These are phyloP conservation scores for Megacollybia marginata DNA, from an alignment of 768 basidiomycete genomes.

Conservation along the genomic window DNA sequence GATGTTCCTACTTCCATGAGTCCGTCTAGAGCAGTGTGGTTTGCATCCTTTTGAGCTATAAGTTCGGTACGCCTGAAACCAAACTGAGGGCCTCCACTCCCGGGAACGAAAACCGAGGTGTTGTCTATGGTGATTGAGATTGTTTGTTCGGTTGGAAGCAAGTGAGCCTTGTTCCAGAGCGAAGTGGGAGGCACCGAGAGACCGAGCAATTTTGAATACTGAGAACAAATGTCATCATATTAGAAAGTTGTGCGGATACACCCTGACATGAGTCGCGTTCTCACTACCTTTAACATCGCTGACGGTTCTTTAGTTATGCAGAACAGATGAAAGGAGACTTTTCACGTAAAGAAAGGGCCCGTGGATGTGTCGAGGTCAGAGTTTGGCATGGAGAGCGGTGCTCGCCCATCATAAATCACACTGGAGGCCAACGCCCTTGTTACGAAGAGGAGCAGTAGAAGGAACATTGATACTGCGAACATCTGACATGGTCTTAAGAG, in stretches of 20 bases:
- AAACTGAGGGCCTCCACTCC: slow-evolving; percentile 36
- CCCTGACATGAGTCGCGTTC: slow-evolving; percentile 41
- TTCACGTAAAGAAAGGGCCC: slow-evolving; percentile 49
- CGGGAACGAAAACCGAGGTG: slow-evolving; percentile 48
- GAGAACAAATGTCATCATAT: slow-evolving; percentile 1
- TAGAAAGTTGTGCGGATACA: not conserved
- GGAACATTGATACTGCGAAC: not conserved
- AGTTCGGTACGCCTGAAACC: slow-evolving; percentile 57
- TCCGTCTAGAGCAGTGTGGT: slow-evolving; percentile 27
- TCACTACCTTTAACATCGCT: slow-evolving; percentile 51
- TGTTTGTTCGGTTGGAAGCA: slow-evolving; percentile 36
- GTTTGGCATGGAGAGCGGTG: slow-evolving; percentile 33
- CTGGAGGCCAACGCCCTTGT: slow-evolving; percentile 16
- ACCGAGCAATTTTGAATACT: slow-evolving; percentile 41
- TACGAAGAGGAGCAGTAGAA: slow-evolving; percentile 4
- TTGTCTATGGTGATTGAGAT: slow-evolving; percentile 50
- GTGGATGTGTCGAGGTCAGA: slow-evolving; percentile 36
- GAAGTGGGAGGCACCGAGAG: slow-evolving; percentile 34
- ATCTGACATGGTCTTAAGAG: not conserved
- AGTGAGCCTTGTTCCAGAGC: slow-evolving; percentile 32
- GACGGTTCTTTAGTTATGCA: not conserved
- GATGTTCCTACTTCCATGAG: slow-evolving; percentile 36
- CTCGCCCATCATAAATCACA: slow-evolving; percentile 49
- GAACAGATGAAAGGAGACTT: not conserved
- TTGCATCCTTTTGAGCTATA: slow-evolving; percentile 39